Base-by-base conservation (phyloP, 139 green algal genomes). In the Auxenochlorella pyrenoidosa region DNA sequence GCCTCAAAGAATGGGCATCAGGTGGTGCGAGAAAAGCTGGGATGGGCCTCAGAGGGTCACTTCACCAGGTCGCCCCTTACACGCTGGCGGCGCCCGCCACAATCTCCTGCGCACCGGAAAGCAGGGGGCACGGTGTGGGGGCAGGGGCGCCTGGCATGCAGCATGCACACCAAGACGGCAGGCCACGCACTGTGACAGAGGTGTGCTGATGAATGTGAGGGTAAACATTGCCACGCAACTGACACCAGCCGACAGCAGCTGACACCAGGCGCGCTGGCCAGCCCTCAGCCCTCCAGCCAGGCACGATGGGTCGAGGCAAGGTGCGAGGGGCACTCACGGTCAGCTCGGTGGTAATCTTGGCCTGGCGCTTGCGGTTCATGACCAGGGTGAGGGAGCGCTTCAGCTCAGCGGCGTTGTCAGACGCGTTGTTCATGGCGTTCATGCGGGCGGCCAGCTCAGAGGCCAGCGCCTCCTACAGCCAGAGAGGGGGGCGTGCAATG, bases 381-480 rank as follows among this genome's bases (percentile, higher is more conserved):
- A 91, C 85, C 21, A 94, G 83, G 79, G 76, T 96, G n/a, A 99
- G 92, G 15, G n/a, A 93, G 92, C 96, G 97, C n/a, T 91, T 93
- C 44, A 99, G 93, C 83, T 98, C 97, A 91, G 94, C 96, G 58
- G 98, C 98, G 91, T 99, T 99, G 88, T 99, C 97, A 10, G 93
- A 96, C 38, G 98, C 98, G 87, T 90, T 97, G 93, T 90, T 97
- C 98, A 99, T 99, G 83, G 98, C 98, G 87, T 99, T 99, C 98
- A 99, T 99, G 89, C 98, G 96, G 0, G 98, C 95, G n/a, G 98
- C 97, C 87, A 99, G 95, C 97, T 99, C 98, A 26, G 92, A 97
- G 70, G 98, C 98, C 83, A 99, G 92, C 19, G 97, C 93, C 94
- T 99, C 98, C 92, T 94, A 91, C 72, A 94, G 89, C 30, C 78